Evolutionary conservation across 208 protist genomes (phyloP), one percentile per base, ranked within the genome.

Genomic region (Trypanosoma rangeli): DNA sequence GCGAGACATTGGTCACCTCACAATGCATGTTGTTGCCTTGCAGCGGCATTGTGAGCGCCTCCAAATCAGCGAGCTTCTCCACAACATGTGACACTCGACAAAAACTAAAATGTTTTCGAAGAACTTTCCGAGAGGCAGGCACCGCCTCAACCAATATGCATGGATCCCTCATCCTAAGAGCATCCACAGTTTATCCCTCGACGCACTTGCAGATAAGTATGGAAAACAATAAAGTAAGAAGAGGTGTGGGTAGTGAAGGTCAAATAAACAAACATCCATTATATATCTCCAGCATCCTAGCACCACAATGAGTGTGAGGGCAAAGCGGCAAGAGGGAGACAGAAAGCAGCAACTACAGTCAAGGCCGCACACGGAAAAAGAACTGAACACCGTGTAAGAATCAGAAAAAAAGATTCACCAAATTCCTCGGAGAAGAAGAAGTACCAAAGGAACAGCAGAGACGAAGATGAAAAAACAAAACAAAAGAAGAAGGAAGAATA

Each of bases 1-100:
- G 35, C 29, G 57, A 46, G 8, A 71, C 46, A 18, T 31, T 26
- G 67, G 20, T 55, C 16, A 49, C 49, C 26, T 52, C 42, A 58
- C 64, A 69, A 16, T 28, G 39, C 64, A 69, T 59, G 15, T 8
- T 53, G 55, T 28, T 62, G 15, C 13, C 13, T 20, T n/a, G 28
- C 20, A 69, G 54, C 18, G 54, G 54, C 26, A 62, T 20, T 48
- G 28, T 29, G 52, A 22, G 52, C 39, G 54, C 24, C 44, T 61
- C 42, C 3, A 69, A 26, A 13, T 8, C 18, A 42, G 3, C 54
- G n/a, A 18, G 0, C 8, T 44, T 35, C 24, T 61, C 28, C 20
- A 69, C 54, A 35, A 61, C 20, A 60, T 37, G 53, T 18, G 52
- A 22, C n/a, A 33, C 48, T 26, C 37, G 53, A 18, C 13, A 2